Evolutionary conservation across 108 stramenopile species (phyloP).

Genomic region (Cyclotella baltica): DNA sequence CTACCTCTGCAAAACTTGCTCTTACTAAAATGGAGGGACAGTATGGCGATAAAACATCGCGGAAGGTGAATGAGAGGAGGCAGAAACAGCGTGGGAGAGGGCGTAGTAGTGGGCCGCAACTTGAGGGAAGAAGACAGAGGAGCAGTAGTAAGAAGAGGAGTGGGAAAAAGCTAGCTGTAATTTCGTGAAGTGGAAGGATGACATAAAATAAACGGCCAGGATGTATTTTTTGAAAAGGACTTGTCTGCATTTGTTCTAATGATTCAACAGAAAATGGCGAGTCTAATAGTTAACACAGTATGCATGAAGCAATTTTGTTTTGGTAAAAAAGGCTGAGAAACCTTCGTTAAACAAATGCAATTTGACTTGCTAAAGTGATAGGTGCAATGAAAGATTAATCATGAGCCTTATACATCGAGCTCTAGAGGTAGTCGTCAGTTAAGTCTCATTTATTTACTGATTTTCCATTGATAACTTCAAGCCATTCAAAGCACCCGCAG

Average conservation of each 20-base stretch:
- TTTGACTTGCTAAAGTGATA: too few relatives aligned
- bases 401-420: too few relatives aligned
- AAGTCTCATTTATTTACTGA: neutral
- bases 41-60: constrained; percentile 43
- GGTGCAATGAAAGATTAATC: too few relatives aligned
- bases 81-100: constrained; percentile 15
- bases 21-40: constrained; percentile 18
- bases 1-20: constrained; percentile 27
- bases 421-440: too few relatives aligned
- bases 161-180: constrained; percentile 26
- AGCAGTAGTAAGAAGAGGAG: constrained; percentile 52
- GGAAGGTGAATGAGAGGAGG: constrained; percentile 35
- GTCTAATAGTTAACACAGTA: too few relatives aligned
- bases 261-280: too few relatives aligned
- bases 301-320: too few relatives aligned
- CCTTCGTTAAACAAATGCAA: too few relatives aligned
- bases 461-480: constrained; percentile 8
- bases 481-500: constrained; percentile 69
- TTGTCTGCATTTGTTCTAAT: neutral
- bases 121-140: constrained; percentile 22
- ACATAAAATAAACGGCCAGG: neutral
- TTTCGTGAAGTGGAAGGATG: neutral
- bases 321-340: too few relatives aligned
- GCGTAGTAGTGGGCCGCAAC: neutral
- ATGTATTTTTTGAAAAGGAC: neutral